These are phyloP conservation scores for Microbotryomycetes sp. DNA, from an alignment of 1,284 basidiomycete genomes.

Conservation along the genomic window DNA sequence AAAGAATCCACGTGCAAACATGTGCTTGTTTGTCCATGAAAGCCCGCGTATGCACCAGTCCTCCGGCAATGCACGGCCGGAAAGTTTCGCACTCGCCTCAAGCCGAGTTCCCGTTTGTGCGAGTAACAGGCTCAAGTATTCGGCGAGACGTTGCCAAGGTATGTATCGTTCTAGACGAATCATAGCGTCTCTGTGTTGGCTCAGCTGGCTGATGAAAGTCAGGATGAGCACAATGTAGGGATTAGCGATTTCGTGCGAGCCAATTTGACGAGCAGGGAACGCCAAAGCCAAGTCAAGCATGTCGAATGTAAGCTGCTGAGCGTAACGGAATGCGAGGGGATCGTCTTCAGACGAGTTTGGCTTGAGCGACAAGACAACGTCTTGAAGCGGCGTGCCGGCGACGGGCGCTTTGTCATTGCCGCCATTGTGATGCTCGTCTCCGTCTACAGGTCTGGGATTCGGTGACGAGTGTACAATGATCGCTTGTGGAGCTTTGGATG, in stretches of 20 bases:
- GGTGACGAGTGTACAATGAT: conserved; percentile 30
- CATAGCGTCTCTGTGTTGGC: conserved; percentile 57
- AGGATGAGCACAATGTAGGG: conserved; percentile 80
- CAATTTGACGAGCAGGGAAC: conserved; percentile 16
- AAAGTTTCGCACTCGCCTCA: conserved; percentile 45
- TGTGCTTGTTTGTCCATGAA: conserved; percentile 82
- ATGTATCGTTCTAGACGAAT: conserved; percentile 62
- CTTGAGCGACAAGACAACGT: conserved; percentile 26
- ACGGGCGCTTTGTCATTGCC: not conserved
- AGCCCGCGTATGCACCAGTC: conserved; percentile 94
- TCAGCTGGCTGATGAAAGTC: conserved; percentile 74
- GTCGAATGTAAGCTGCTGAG: conserved; percentile 68
- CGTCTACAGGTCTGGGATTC: conserved; percentile 37
- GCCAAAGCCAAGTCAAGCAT: conserved; percentile 65
- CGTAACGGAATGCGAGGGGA: conserved; percentile 60
- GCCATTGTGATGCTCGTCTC: conserved; percentile 16
- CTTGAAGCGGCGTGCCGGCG: not conserved
- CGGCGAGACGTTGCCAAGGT: conserved; percentile 72
- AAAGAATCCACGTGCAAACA: conserved; percentile 91
- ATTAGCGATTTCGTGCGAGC: conserved; percentile 53
- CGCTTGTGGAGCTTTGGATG: conserved; percentile 46
- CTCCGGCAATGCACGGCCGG: conserved; percentile 66
- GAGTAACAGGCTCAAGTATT: conserved; percentile 49
- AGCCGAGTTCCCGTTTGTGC: conserved; percentile 47
- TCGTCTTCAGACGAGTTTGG: conserved; percentile 30